These are phyloP conservation scores for Clavispora vitiphila DNA, from an alignment of 805 yeast species.

Conservation along the genomic window DNA sequence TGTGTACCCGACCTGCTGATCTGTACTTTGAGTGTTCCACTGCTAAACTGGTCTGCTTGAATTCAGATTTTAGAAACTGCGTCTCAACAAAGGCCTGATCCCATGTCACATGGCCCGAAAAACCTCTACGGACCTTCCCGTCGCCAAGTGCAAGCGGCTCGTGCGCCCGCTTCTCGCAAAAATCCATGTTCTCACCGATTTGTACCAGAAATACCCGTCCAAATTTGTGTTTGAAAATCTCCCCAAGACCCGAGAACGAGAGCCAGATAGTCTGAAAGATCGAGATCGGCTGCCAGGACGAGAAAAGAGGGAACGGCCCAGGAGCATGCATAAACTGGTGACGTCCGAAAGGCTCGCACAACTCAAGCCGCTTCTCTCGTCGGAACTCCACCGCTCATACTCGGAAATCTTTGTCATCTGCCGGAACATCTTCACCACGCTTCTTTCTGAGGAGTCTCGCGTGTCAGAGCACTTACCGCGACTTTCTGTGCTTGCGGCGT, in stretches of 20 bases:
- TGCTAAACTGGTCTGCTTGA: too few species aligned
- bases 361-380: conserved; percentile 22
- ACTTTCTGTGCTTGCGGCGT: conserved; percentile 22
- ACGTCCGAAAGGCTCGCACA: conserved; percentile 22
- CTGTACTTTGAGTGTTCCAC: too few species aligned
- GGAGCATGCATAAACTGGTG: too few species aligned
- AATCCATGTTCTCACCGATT: conserved; percentile 29
- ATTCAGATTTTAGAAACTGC: too few species aligned
- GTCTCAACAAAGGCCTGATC: too few species aligned
- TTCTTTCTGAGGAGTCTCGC: too few species aligned
- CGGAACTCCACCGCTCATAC: conserved; percentile 25
- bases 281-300: not conserved
- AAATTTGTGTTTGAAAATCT: conserved; percentile 7
- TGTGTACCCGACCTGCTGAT: too few species aligned
- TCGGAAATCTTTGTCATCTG: conserved; percentile 28
- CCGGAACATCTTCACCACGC: conserved; percentile 18
- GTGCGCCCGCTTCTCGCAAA: conserved; percentile 34
- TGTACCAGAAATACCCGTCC: conserved; percentile 23
- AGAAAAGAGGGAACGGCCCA: not conserved
- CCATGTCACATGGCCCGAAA: not conserved
- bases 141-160: conserved; percentile 28
- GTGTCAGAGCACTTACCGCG: too few species aligned
- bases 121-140: conserved; percentile 4
- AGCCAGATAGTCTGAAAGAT: not conserved
- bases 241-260: not conserved